Evolutionary conservation across 345 rosid species (phyloP), one percentile per base, ranked within the genome.

Genomic region (Heritiera littoralis): DNA sequence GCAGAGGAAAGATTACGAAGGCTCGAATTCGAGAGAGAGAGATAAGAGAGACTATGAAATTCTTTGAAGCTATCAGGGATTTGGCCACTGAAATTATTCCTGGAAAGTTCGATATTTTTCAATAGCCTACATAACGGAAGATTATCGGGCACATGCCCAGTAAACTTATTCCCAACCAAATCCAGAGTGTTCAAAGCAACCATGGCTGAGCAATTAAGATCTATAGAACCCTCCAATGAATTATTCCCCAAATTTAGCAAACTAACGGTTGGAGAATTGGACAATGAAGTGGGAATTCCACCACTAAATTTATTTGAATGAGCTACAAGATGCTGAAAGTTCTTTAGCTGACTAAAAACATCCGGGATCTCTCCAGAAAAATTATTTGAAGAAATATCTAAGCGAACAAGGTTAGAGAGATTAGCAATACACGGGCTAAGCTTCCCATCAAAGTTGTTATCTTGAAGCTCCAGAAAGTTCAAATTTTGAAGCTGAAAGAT

Each of bases 241-340:
- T 94, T 94, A 81, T 94, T 94, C 88, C 95, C 82, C 81, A 92
- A 75, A 81, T 89, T 91, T 60, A 94, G 90, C 72, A 86, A 79
- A 68, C 73, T 84, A 80, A 94, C 82, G 8, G 81, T 74, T 3
- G 80, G 79, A 3, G 94, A 90, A 81, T 84, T 89, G 38, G 91
- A 85, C 80, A 94, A 77, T 23, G 97, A 85, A 41, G 3, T 15
- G n/a, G 98, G 98, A 66, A 94, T 85, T 3, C 83, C 73, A 64
- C 97, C 94, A 11, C 3, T 65, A 80, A 93, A 91, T 1, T 9
- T 18, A 79, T 94, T 94, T n/a, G 88, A 81, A 74, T 86, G 81
- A 12, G 85, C 94, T 20, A 86, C 9, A 13, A 94, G 85, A 78
- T 49, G 83, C 64, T 83, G 45, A 6, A 94, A 78, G 54, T 60